phyloP scores from a whole-genome alignment of 345 rosid species.

The Carallia brachiata region DNA sequence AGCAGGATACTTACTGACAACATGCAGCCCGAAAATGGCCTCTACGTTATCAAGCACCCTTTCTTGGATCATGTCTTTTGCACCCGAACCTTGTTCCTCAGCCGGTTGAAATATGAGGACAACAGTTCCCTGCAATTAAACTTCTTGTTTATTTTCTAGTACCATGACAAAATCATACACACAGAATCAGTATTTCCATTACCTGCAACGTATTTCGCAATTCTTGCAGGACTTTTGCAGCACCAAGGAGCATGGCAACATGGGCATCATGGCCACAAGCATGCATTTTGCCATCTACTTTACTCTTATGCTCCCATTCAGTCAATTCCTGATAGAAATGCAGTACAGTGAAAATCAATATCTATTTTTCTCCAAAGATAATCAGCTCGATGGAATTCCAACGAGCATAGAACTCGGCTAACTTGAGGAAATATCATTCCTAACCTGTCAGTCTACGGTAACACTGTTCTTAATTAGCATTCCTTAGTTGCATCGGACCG shows the following conservation, averaged over 20 bases:
- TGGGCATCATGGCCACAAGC: constrained; percentile 62
- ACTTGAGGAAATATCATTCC: too few species aligned
- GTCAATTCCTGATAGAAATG: constrained; percentile 29
- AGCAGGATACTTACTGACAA: constrained; percentile 33
- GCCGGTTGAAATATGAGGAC: constrained; percentile 69
- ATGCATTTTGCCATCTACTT: constrained; percentile 54
- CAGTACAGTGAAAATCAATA: constrained; percentile 2
- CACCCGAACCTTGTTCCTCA: constrained; percentile 61
- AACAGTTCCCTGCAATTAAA: constrained; percentile 48
- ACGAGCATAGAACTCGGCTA: too few species aligned
- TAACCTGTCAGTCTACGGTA: too few species aligned
- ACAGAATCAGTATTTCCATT: not conserved
- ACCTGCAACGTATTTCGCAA: constrained; percentile 40
- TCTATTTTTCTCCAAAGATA: not conserved
- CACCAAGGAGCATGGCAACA: constrained; percentile 58
- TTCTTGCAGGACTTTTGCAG: constrained; percentile 57
- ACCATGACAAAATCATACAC: not conserved
- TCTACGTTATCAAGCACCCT: constrained; percentile 50
- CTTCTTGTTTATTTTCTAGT: not conserved
- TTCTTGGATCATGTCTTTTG: constrained; percentile 50
- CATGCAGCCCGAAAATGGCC: constrained; percentile 57
- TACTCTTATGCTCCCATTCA: constrained; percentile 48
- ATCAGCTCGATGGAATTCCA: not conserved
- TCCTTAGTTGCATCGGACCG: too few species aligned
- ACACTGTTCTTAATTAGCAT: too few species aligned